Percentiles rank a stretch among this genome's conserved stretches.
Evolutionary conservation across 805 yeast genomes (phyloP).

Genomic region (Naumovozyma dairenensis): DNA sequence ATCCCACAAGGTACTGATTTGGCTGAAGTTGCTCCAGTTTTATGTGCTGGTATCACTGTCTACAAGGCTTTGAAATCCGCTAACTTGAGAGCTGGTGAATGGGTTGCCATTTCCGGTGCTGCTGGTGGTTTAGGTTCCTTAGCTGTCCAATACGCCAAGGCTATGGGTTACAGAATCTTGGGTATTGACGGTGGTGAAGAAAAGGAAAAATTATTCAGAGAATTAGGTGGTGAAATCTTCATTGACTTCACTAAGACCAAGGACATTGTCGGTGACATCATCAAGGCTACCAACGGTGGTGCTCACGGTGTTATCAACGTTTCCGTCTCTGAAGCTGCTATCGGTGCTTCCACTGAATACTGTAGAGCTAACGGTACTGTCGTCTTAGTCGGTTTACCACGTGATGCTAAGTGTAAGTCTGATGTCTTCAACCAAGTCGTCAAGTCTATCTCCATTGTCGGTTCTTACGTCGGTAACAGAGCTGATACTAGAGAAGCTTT

Average conservation of each 20-base stretch:
- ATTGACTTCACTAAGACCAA: conserved; percentile 45
- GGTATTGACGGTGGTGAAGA: conserved; percentile 71
- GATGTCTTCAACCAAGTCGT: conserved; percentile 42
- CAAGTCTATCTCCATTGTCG: conserved; percentile 38
- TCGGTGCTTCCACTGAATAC: conserved; percentile 40
- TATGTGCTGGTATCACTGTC: conserved; percentile 61
- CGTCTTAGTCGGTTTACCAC: conserved; percentile 52
- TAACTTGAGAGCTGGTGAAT: conserved; percentile 50
- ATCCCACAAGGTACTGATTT: conserved; percentile 47
- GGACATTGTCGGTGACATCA: conserved; percentile 39
- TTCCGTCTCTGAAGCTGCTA: conserved; percentile 46
- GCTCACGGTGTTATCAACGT: conserved; percentile 64
- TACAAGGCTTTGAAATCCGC: conserved; percentile 61
- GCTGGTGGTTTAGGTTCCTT: conserved; percentile 75
- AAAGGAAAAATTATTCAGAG: conserved; percentile 43
- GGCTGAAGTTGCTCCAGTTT: conserved; percentile 49
- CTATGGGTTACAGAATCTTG: conserved; percentile 63
- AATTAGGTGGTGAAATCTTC: conserved; percentile 55
- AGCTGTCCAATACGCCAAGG: conserved; percentile 66
- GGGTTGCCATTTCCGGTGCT: conserved; percentile 71
- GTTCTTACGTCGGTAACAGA: conserved; percentile 44
- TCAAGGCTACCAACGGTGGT: conserved; percentile 48
- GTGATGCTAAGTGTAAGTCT: conserved; percentile 38
- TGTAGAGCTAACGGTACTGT: conserved; percentile 53
- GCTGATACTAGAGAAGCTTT: conserved; percentile 55